Percentiles rank a stretch among this genome's conserved stretches.
phyloP scores from a whole-genome alignment of 495 filamentous ascomycete genomes.

The Chaetomium fimeti region DNA sequence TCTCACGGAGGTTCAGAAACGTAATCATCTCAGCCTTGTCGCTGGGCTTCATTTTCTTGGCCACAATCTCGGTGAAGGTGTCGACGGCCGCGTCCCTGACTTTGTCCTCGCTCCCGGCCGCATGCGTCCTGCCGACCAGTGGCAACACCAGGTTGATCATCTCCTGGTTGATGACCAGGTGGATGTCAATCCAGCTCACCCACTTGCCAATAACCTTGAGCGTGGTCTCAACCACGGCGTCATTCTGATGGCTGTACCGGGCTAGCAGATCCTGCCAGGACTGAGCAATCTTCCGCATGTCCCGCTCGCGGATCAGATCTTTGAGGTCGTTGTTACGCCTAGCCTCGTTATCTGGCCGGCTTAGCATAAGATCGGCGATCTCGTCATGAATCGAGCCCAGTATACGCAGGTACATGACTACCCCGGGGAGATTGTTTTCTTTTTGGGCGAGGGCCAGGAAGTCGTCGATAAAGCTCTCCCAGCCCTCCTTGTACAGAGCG shows the following conservation, averaged over 20 bases:
- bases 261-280: slow-evolving; percentile 91
- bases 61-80: slow-evolving; percentile 89
- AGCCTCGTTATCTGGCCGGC: slow-evolving; percentile 68
- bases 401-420: slow-evolving; percentile 84
- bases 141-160: slow-evolving; percentile 82
- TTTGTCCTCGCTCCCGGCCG: slow-evolving; percentile 58
- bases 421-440: slow-evolving; percentile 67
- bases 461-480: slow-evolving; percentile 87
- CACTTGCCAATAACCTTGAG: slow-evolving; percentile 87
- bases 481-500: slow-evolving; percentile 74
- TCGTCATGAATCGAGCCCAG: slow-evolving; percentile 91
- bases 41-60: slow-evolving; percentile 91
- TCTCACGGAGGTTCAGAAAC: slow-evolving; percentile 79
- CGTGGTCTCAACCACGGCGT: slow-evolving; percentile 76
- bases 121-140: slow-evolving; percentile 60
- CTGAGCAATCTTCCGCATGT: slow-evolving; percentile 77
- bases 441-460: slow-evolving; percentile 61
- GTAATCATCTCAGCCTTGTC: slow-evolving; percentile 94
- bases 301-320: slow-evolving; percentile 77
- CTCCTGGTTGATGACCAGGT: slow-evolving; percentile 81
- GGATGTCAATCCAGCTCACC: slow-evolving; percentile 98
- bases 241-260: slow-evolving; percentile 71
- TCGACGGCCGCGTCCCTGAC: slow-evolving; percentile 85
- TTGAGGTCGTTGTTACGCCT: slow-evolving; percentile 82
- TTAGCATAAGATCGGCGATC: slow-evolving; percentile 88